These are phyloP conservation scores for Termitomyces sp. DNA, from an alignment of 768 basidiomycete species.

Conservation along the genomic window DNA sequence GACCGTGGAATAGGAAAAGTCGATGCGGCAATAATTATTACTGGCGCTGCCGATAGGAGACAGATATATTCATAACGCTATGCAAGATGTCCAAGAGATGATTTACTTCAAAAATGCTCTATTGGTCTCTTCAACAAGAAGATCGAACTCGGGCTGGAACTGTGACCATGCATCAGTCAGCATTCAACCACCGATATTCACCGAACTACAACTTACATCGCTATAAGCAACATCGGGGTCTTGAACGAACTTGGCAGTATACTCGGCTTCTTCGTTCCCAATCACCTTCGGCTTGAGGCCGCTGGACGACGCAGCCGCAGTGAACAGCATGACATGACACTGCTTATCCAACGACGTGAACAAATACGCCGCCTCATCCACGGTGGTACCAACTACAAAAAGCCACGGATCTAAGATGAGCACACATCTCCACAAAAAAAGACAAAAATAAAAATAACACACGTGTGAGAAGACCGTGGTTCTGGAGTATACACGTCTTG, in stretches of 20 bases:
- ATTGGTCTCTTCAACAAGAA: slow-evolving; percentile 23
- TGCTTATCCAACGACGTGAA: slow-evolving; percentile 39
- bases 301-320: slow-evolving; percentile 34
- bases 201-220: slow-evolving; percentile 8
- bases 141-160: slow-evolving; percentile 25
- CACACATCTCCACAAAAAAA: neutral
- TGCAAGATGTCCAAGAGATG: neutral
- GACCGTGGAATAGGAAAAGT: too few species aligned
- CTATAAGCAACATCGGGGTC: slow-evolving; percentile 16
- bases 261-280: slow-evolving; percentile 21
- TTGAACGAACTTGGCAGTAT: slow-evolving; percentile 17
- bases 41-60: neutral
- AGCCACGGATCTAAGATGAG: neutral
- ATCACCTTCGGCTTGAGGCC: slow-evolving; percentile 19
- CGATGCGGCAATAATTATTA: neutral
- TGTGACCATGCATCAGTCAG: neutral
- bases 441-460: neutral
- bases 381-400: slow-evolving; percentile 29
- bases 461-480: slow-evolving; percentile 35
- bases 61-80: neutral
- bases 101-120: slow-evolving; percentile 22
- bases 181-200: neutral
- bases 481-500: slow-evolving; percentile 38
- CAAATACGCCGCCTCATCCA: slow-evolving; percentile 40
- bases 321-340: slow-evolving; percentile 44